phyloP scores from a whole-genome alignment of 1,139 yeast genomes.

The Taiozyma sp. region DNA sequence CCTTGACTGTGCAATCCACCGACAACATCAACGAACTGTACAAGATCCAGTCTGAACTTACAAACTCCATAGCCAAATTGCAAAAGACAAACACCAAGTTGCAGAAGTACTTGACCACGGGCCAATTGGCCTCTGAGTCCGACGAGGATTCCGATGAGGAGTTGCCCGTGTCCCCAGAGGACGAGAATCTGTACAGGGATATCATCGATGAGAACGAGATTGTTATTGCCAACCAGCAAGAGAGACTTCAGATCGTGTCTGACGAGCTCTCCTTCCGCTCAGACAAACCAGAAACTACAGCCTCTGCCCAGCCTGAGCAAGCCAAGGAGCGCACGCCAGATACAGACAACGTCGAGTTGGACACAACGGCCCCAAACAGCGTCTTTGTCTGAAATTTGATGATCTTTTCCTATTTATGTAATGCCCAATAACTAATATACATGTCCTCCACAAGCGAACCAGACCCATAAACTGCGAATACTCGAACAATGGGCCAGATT shows the following conservation, averaged over 20 bases:
- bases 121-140: constrained; percentile 9
- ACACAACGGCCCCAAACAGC: constrained; percentile 19
- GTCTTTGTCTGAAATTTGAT: constrained; percentile 9
- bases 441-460: constrained; percentile 18
- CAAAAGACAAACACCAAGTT: constrained; percentile 18
- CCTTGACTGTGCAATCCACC: constrained; percentile 15
- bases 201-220: constrained; percentile 20
- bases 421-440: not conserved
- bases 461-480: not conserved
- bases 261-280: constrained; percentile 16
- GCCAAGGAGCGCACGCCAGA: constrained; percentile 2
- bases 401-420: not conserved
- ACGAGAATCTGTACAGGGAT: constrained; percentile 15
- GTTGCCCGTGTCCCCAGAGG: constrained; percentile 11
- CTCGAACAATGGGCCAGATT: constrained; percentile 7
- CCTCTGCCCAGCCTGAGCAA: not conserved
- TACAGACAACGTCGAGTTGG: constrained; percentile 19
- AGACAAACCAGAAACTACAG: not conserved
- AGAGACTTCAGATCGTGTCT: constrained; percentile 17
- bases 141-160: constrained; percentile 16
- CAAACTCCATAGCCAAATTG: constrained; percentile 13
- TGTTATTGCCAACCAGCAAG: constrained; percentile 18
- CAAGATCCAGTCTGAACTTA: constrained; percentile 11
- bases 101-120: constrained; percentile 15
- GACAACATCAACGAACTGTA: constrained; percentile 16